Evolutionary conservation across 1,284 basidiomycete species (phyloP).

Genomic region (Cutaneotrichosporon sp.): DNA sequence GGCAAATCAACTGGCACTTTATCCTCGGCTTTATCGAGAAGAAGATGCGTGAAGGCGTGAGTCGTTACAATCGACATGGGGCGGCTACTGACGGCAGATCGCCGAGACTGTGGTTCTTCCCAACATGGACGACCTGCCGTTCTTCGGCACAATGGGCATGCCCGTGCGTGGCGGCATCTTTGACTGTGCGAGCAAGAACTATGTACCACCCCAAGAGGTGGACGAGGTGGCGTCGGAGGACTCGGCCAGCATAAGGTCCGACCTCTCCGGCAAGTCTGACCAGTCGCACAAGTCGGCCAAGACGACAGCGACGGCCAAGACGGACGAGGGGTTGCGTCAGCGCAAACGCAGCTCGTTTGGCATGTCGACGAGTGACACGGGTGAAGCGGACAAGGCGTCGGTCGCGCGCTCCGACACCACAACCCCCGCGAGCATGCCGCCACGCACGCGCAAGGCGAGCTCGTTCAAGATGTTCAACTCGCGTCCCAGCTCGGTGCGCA

Average conservation of each 20-base stretch:
- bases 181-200: conserved; percentile 58
- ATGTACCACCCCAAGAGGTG: neutral
- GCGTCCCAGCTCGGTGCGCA: neutral
- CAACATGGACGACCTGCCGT: conserved; percentile 95
- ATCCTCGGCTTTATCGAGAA: conserved; percentile 85
- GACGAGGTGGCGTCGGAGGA: neutral
- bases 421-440: too few species aligned
- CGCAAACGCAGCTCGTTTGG: too few species aligned
- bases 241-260: neutral
- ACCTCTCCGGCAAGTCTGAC: neutral
- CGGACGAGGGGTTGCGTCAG: neutral
- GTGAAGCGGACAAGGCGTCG: too few species aligned
- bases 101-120: conserved; percentile 89
- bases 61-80: conserved; percentile 42
- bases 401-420: too few species aligned
- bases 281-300: neutral
- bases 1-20: conserved; percentile 55
- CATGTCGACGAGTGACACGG: too few species aligned
- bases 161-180: conserved; percentile 82
- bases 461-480: conserved; percentile 1
- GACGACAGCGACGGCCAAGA: neutral
- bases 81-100: conserved; percentile 55
- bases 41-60: conserved; percentile 77
- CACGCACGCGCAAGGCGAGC: too few species aligned
- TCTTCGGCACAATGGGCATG: conserved; percentile 73